These are phyloP conservation scores for Triticum turgidum DNA, from an alignment of 176 grass and related monocot genomes.

Conservation along the genomic window DNA sequence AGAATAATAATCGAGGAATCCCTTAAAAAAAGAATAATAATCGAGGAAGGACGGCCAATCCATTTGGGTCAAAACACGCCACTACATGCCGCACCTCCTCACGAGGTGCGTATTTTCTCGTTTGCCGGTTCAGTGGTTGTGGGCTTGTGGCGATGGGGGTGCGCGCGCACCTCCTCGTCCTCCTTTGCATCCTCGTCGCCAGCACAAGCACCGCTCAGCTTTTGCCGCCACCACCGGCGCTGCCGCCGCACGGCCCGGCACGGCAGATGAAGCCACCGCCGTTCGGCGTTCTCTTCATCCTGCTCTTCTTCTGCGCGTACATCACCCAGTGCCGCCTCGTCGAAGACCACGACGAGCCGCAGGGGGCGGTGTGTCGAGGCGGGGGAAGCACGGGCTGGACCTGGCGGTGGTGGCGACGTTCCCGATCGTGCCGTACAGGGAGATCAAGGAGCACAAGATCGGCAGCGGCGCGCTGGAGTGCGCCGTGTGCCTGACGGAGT, in stretches of 20 bases:
- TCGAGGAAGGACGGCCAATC: no score
- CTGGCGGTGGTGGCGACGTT: constrained; percentile 54
- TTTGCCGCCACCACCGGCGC: not conserved
- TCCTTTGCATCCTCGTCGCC: constrained; percentile 1
- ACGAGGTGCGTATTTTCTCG: no score
- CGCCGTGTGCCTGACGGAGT: constrained; percentile 84
- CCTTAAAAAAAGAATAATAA: no score
- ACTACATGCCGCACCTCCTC: no score
- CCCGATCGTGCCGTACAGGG: constrained; percentile 59
- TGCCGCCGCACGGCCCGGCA: not conserved
- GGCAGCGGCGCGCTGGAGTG: constrained; percentile 67
- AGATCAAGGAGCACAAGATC: constrained; percentile 72
- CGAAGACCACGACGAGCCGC: not conserved
- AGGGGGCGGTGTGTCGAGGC: not conserved
- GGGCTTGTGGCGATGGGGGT: not conserved
- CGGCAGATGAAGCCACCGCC: not conserved
- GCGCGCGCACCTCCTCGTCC: not conserved
- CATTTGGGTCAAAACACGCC: no score
- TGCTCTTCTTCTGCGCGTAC: constrained; percentile 68
- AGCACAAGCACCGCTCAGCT: not conserved
- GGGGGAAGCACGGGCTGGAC: constrained; percentile 54
- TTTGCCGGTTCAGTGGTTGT: not conserved
- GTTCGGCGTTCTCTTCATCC: constrained; percentile 67
- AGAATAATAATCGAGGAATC: no score
- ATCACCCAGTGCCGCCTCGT: constrained; percentile 54